Conservation (phyloP, 495 filamentous ascomycete genomes). For the Podospora appendiculata region DNA sequence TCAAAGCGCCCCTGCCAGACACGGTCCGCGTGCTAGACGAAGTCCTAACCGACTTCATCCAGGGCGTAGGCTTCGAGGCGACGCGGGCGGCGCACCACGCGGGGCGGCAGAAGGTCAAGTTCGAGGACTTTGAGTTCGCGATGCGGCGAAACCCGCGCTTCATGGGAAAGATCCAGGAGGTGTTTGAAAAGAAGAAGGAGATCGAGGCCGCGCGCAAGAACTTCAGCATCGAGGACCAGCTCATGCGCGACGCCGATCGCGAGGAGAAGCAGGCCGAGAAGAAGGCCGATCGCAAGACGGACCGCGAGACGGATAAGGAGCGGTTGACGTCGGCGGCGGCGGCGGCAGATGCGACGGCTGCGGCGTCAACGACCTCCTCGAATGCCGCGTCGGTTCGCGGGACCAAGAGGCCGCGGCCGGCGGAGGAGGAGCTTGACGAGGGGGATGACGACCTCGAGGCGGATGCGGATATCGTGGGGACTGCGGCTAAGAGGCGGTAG, state of each 20-base stretch:
- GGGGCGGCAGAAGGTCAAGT: constrained; percentile 89
- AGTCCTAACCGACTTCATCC: constrained; percentile 84
- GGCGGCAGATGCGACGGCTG: background rate
- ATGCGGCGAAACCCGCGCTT: constrained; percentile 76
- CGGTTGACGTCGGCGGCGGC: background rate
- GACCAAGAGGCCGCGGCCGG: constrained; percentile 9
- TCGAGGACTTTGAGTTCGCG: constrained; percentile 94
- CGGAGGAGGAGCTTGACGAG: constrained; percentile 32
- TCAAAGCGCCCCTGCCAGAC: constrained; percentile 59
- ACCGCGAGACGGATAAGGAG: background rate
- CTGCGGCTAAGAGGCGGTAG: constrained; percentile 13
- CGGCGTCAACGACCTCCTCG: background rate
- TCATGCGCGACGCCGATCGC: constrained; percentile 32
- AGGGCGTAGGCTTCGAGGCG: constrained; percentile 84
- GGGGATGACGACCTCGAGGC: constrained; percentile 26
- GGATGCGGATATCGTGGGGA: constrained; percentile 17
- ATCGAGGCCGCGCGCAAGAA: constrained; percentile 69
- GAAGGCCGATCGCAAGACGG: background rate
- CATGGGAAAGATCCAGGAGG: constrained; percentile 82
- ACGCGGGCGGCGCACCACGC: constrained; percentile 72
- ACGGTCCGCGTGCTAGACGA: constrained; percentile 87
- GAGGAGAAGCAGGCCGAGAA: constrained; percentile 29
- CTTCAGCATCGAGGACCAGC: constrained; percentile 41
- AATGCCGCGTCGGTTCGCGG: background rate
- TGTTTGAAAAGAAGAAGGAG: constrained; percentile 71